A percentile compares a stretch with the other conserved stretches of the same genome.
Conservation (phyloP, 305 asterid genomes). For the Fraxinus xanthoxyloides region DNA sequence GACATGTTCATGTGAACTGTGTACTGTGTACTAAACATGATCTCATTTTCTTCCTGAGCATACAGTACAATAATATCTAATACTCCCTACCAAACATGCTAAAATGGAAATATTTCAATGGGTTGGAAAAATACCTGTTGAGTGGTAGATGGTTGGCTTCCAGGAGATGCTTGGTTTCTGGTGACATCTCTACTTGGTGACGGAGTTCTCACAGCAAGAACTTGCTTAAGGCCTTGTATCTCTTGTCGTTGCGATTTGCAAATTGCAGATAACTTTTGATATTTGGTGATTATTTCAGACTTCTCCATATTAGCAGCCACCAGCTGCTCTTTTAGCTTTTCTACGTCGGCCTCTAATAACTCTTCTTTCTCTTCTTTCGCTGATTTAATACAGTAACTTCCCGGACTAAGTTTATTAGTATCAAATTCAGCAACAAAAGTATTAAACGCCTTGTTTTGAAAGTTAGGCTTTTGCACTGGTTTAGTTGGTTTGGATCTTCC, state of each 20-base stretch:
- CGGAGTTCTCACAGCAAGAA: constrained; percentile 64
- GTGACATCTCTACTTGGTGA: constrained; percentile 57
- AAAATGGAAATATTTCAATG: background rate
- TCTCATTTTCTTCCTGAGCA: background rate
- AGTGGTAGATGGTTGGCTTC: constrained; percentile 47
- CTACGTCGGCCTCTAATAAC: constrained; percentile 62
- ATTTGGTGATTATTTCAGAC: constrained; percentile 76
- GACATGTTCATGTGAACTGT: background rate
- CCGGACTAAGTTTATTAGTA: constrained; percentile 43
- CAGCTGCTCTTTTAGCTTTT: constrained; percentile 77
- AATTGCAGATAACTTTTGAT: constrained; percentile 79
- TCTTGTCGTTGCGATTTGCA: constrained; percentile 91
- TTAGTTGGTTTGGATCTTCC: constrained; percentile 47
- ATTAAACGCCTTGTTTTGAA: constrained; percentile 50
- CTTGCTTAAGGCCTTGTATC: constrained; percentile 83
- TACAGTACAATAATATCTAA: background rate
- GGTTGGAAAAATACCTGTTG: constrained; percentile 39
- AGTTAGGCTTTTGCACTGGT: too few species aligned
- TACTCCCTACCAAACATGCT: background rate
- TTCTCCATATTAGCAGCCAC: constrained; percentile 75
- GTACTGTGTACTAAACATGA: background rate
- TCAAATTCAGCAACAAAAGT: constrained; percentile 76
- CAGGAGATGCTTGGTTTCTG: constrained; percentile 42
- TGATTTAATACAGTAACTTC: constrained; percentile 38
- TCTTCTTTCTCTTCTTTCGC: constrained; percentile 59